Evolutionary conservation across 2,329 filamentous ascomycete species (phyloP), one percentile per base, ranked within the genome.

Genomic region (Chaetomium strumarium): DNA sequence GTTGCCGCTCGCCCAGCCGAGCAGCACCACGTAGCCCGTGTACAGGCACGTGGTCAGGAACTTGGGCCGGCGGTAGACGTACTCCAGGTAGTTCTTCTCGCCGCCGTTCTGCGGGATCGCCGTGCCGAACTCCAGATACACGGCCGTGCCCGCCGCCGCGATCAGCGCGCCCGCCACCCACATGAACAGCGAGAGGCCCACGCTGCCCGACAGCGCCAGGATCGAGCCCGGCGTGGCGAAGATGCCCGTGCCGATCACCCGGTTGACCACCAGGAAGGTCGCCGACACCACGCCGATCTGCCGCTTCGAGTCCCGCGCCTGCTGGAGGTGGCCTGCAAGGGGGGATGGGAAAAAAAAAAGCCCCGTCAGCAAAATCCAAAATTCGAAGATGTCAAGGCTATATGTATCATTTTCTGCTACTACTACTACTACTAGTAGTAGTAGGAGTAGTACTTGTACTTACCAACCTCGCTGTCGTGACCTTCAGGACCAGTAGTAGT

Each of bases 81-180:
- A 83, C 63, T 85, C 82, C 58, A 85, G 79, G 61, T 85, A 85
- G 66, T 83, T 83, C 70, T 84, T 84, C 66, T 84, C 80, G 16
- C 82, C 81, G 38, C 82, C 82, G 63, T 84, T 84, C 46, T 76
- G 74, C 40, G 83, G 83, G 41, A 86, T 76, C 0, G 77, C 81
- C 1, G 81, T 85, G 20, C 83, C 83, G 53, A 81, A 84, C 64
- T 86, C 83, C 52, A 86, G 71, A 57, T 84, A 84, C 17, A 85
- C 80, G n/a, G 78, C 75, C 49, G 81, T 79, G 52, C 83, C 83
- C 11, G 80, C 79, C 12, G 70, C 73, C 5, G 83, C 80, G 58
- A 86, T 84, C 46, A 84, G 60, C 68, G 79, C 79, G 24, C 82
- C 83, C 1, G 71, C 72, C 1, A 85, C 71, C 83, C 83, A 86